Conservation (phyloP, 805 yeast species). For the Nakazawaea wickerhamii region DNA sequence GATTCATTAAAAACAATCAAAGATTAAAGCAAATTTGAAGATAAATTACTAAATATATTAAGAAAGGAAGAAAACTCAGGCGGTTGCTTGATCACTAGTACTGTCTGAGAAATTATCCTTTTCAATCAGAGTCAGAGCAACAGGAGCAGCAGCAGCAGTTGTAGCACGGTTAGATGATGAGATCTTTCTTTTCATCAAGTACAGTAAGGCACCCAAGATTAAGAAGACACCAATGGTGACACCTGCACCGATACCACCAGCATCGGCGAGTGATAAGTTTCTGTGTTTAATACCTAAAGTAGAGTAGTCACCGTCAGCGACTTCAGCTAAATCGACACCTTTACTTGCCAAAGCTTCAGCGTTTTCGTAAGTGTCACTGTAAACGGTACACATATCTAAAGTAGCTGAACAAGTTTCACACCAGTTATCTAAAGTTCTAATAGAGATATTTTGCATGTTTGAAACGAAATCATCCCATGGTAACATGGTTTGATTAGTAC, state of each 20-base stretch:
- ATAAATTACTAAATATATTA: too few relatives aligned
- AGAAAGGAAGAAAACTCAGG: too few relatives aligned
- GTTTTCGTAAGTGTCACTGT: conserved; percentile 25
- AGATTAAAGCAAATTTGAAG: too few relatives aligned
- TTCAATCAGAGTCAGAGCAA: too few relatives aligned
- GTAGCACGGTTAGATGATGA: not conserved
- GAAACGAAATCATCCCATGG: conserved; percentile 32
- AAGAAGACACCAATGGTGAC: conserved; percentile 35
- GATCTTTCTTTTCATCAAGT: conserved; percentile 4
- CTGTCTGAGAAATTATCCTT: conserved; percentile 1
- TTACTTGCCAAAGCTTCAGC: conserved; percentile 24
- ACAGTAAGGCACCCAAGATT: conserved; percentile 26
- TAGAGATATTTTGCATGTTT: conserved; percentile 23
- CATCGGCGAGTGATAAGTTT: conserved; percentile 32
- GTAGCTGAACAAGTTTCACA: conserved; percentile 32
- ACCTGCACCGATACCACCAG: conserved; percentile 50
- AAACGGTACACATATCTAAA: conserved; percentile 30
- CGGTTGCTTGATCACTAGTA: too few relatives aligned
- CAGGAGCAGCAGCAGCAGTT: too few relatives aligned
- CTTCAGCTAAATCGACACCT: conserved; percentile 26
- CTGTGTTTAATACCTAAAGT: conserved; percentile 17
- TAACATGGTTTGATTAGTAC: conserved; percentile 24
- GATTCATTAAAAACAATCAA: too few relatives aligned
- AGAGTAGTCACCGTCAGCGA: conserved; percentile 25
- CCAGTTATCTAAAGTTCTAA: conserved; percentile 29